Percentiles rank a stretch among this genome's conserved stretches.
phyloP scores from a whole-genome alignment of 164 flowering plant species.

The Berberis vulgaris region DNA sequence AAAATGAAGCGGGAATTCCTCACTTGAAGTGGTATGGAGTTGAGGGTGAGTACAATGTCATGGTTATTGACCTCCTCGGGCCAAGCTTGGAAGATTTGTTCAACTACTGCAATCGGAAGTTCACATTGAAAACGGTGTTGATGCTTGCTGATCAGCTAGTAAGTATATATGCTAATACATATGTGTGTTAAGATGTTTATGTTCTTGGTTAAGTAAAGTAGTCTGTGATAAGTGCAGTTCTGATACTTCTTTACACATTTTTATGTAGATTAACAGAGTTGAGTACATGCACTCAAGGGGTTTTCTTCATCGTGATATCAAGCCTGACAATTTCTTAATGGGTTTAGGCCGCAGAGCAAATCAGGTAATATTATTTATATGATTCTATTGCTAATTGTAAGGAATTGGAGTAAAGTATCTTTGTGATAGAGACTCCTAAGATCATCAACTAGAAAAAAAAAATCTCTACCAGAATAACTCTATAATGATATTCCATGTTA shows the following conservation, averaged over 20 bases:
- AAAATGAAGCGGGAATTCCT: constrained; percentile 46
- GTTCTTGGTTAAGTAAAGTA: not conserved
- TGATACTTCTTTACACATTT: not conserved
- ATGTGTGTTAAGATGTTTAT: not conserved
- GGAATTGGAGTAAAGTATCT: too few relatives aligned
- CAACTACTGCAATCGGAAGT: constrained; percentile 52
- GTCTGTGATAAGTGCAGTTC: not conserved
- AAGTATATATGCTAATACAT: constrained; percentile 7
- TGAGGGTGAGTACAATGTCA: constrained; percentile 50
- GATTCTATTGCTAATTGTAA: not conserved
- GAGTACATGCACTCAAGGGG: constrained; percentile 43
- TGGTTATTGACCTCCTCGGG: constrained; percentile 63
- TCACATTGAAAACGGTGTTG: constrained; percentile 53
- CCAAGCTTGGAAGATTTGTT: constrained; percentile 67
- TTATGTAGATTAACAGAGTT: constrained; percentile 36
- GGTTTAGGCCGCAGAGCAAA: constrained; percentile 44
- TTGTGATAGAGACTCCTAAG: too few relatives aligned
- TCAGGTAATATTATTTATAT: constrained; percentile 23
- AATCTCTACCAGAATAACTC: too few relatives aligned
- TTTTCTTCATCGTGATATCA: constrained; percentile 46
- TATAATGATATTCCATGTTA: too few relatives aligned
- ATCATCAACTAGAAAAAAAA: too few relatives aligned
- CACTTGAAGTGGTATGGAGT: constrained; percentile 57
- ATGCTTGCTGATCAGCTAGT: constrained; percentile 77
- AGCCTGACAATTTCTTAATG: constrained; percentile 49